Conservation (phyloP, 2,329 filamentous ascomycete species). For the Westerdykella ornata region DNA sequence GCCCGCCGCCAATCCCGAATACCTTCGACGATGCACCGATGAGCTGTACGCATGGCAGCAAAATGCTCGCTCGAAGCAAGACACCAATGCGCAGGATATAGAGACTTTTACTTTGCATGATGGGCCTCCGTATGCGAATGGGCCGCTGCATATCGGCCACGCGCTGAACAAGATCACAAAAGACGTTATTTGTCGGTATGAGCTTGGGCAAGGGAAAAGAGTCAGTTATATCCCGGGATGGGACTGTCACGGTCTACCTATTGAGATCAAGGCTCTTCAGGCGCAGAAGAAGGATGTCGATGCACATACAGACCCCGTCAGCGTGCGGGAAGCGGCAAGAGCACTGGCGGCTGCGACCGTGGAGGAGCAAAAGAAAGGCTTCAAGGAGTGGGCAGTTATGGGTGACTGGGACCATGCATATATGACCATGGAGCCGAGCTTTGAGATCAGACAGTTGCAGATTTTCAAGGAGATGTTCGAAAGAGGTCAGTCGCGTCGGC, state of each 20-base stretch:
- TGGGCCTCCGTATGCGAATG: constrained; percentile 95
- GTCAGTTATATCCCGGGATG: constrained; percentile 86
- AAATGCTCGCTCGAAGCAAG: constrained; percentile 40
- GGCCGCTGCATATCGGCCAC: constrained; percentile 83
- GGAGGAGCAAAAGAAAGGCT: constrained; percentile 64
- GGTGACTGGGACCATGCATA: constrained; percentile 71
- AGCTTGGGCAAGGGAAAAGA: constrained; percentile 68
- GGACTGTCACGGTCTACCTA: constrained; percentile 96
- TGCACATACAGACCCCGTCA: constrained; percentile 40
- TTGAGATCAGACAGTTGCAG: constrained; percentile 66
- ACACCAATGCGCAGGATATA: constrained; percentile 32
- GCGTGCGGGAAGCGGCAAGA: constrained; percentile 59
- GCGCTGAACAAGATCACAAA: constrained; percentile 96
- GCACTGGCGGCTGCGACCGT: constrained; percentile 63
- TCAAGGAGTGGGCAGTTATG: constrained; percentile 70
- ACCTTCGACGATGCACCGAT: constrained; percentile 74
- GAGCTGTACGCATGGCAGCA: constrained; percentile 86
- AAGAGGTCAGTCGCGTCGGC: constrained; percentile 38
- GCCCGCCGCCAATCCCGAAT: constrained; percentile 32
- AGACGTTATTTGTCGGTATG: constrained; percentile 79
- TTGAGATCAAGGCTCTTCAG: constrained; percentile 89
- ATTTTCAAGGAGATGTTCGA: constrained; percentile 71
- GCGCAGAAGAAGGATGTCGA: constrained; percentile 38
- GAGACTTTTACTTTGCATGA: constrained; percentile 78
- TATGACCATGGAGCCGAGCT: constrained; percentile 70